Conservation (phyloP, 305 asterid genomes). For the Fraxinus baroniana region DNA sequence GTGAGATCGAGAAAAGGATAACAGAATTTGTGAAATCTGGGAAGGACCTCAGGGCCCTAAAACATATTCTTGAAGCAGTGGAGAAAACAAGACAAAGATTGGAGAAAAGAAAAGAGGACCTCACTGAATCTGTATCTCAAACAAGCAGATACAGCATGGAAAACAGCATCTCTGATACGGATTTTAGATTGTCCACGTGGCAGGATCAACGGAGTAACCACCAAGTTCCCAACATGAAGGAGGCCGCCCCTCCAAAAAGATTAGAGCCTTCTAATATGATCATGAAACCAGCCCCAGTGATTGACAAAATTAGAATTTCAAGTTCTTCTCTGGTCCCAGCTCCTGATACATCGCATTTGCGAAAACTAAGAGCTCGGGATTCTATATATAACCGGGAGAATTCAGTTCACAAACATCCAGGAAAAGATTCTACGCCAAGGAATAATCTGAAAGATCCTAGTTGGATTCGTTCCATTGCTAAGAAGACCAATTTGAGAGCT, state of each 20-base stretch:
- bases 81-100: constrained; percentile 59
- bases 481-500: constrained; percentile 32
- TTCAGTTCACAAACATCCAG: constrained; percentile 22
- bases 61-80: constrained; percentile 83
- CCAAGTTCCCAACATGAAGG: constrained; percentile 39
- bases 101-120: constrained; percentile 46
- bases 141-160: constrained; percentile 30
- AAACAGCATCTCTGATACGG: constrained; percentile 25
- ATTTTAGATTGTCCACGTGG: constrained; percentile 26
- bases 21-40: constrained; percentile 72
- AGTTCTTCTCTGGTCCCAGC: constrained; percentile 15
- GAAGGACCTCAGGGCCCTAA: constrained; percentile 88
- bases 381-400: constrained; percentile 20
- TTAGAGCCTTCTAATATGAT: constrained; percentile 40
- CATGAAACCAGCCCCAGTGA: constrained; percentile 24
- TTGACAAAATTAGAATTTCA: constrained; percentile 13
- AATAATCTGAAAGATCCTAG: constrained; percentile 24
- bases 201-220: constrained; percentile 25
- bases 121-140: constrained; percentile 37
- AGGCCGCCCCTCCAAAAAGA: constrained; percentile 40
- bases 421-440: constrained; percentile 31
- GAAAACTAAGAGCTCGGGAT: constrained; percentile 14
- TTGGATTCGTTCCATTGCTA: constrained; percentile 33
- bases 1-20: constrained; percentile 82
- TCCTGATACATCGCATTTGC: constrained; percentile 18